Evolutionary conservation across 2,329 filamentous ascomycete genomes (phyloP), one percentile per base, ranked within the genome.

Genomic region (Onygena corvina): DNA sequence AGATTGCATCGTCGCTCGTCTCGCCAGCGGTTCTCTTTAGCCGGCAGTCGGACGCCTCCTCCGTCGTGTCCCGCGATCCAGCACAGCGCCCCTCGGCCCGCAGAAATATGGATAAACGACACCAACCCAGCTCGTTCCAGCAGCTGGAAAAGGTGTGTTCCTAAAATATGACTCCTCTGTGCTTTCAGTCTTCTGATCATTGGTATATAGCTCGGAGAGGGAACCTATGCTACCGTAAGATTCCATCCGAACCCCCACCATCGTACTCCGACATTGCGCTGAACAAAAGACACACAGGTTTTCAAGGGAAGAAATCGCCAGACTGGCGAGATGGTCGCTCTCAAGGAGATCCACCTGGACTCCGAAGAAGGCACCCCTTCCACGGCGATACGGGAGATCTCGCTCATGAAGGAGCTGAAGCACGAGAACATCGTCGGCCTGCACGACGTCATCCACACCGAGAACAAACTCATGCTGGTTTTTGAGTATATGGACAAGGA

Each of bases 401-500:
- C 89, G 1, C 76, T 98, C 50, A 96, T 98, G 92, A 98, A 98
- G 71, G 92, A 98, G 70, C 77, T 98, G 57, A 96, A 96, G 70
- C 92, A 98, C 69, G 89, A 95, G 66, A 96, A 95, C 64, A 96
- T 98, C 57, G 89, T 98, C 60, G 86, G 84, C 52, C 81, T 98
- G 3, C 87, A 96, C 76, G 92, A 98, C 75, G 92, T 98, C 50
- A 96, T 98, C 61, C 92, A 98, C 69, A 98, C 92, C 51, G 92
- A 98, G 73, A 98, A 96, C 71, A 98, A 98, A 68, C 80, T 98
- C 51, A 98, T 98, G 92, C 81, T 98, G 34, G 92, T 98, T 7
- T 98, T 98, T 60, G 92, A 98, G 68, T 94, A 83, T 69, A 95
- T 98, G 90, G 92, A 98, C 69, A 88, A 89, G 64, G 92, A 98